A percentile compares a stretch with the other conserved stretches of the same genome.
phyloP scores from a whole-genome alignment of 2,329 filamentous ascomycete species.

The Curvularia lunata region DNA sequence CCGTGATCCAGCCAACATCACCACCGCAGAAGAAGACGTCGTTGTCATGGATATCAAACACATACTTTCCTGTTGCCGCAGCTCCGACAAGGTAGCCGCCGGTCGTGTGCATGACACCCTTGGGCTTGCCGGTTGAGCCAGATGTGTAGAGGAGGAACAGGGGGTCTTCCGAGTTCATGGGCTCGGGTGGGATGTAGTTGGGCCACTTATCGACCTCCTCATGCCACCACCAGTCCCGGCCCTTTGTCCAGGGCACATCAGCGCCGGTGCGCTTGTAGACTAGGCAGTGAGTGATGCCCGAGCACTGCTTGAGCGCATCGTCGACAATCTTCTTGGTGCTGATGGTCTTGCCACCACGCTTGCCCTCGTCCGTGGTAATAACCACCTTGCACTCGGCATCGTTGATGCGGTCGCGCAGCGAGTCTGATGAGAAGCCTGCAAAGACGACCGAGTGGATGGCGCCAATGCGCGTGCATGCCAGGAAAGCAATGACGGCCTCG shows the following conservation, averaged over 20 bases:
- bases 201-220: slow-evolving; percentile 98
- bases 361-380: slow-evolving; percentile 97
- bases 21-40: slow-evolving; percentile 97
- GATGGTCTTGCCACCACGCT: slow-evolving; percentile 95
- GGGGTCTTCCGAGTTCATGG: slow-evolving; percentile 91
- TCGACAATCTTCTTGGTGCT: slow-evolving; percentile 99
- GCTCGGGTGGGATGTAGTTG: slow-evolving; percentile 85
- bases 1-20: slow-evolving; percentile 98
- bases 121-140: slow-evolving; percentile 96
- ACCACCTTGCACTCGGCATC: slow-evolving; percentile 91
- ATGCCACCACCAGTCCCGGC: slow-evolving; percentile 97
- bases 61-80: slow-evolving; percentile 93
- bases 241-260: slow-evolving; percentile 87
- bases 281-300: slow-evolving; percentile 81
- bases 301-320: slow-evolving; percentile 95
- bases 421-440: slow-evolving; percentile 96
- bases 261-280: slow-evolving; percentile 96
- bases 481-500: slow-evolving; percentile 87
- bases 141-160: slow-evolving; percentile 98
- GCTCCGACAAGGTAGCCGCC: slow-evolving; percentile 94
- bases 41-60: slow-evolving; percentile 95
- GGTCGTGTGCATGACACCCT: slow-evolving; percentile 98
- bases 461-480: slow-evolving; percentile 90
- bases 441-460: slow-evolving; percentile 98
- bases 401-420: slow-evolving; percentile 89